Evolutionary conservation across 208 protist genomes (phyloP), one percentile per base, ranked within the genome.

Genomic region (Strigomonas galati): DNA sequence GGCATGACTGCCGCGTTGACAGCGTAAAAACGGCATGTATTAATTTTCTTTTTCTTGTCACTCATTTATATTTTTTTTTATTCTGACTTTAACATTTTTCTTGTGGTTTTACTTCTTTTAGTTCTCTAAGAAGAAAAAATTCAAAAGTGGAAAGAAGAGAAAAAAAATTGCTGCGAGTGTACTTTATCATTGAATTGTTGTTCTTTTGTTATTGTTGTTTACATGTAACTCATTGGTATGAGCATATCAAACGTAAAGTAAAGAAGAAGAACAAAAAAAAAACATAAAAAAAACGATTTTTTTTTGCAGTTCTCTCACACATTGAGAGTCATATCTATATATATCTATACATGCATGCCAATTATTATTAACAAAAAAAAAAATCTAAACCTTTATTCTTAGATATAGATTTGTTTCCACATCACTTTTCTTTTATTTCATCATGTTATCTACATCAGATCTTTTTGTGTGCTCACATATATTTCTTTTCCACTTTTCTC

Each of bases 1-100:
- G 66, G 69, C 30, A 24, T 87, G 14, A 74, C 71, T 28, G 74
- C 79, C 43, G 73, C 78, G 27, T 73, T 76, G 21, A 83, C 77
- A 9, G 74, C 73, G 51, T 65, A 35, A 71, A 79, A 37, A 57
- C 69, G 6, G 49, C 2, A 51, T 31, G 30, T n/a, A 21, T 56
- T 59, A 40, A 23, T 28, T 56, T 61, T 31, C 2, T 32, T 49
- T 52, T 44, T 56, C 17, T 28, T 27, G 4, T 56, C 28, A 28
- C 52, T 27, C 27, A 21, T 28, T 56, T 56, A n/a, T 28, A 14
- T 56, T 56, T 28, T 32, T 27, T 35, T 32, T 32, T 35, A 27
- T 2, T 37, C 2, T 46, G 40, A 19, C 9, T 19, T 2, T 46
- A 2, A 9, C 19, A 17, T 46, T 5, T 46, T 5, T 19, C 2